These are phyloP conservation scores for Cicer yamashitae DNA, from an alignment of 306 rosid species.

Conservation along the genomic window DNA sequence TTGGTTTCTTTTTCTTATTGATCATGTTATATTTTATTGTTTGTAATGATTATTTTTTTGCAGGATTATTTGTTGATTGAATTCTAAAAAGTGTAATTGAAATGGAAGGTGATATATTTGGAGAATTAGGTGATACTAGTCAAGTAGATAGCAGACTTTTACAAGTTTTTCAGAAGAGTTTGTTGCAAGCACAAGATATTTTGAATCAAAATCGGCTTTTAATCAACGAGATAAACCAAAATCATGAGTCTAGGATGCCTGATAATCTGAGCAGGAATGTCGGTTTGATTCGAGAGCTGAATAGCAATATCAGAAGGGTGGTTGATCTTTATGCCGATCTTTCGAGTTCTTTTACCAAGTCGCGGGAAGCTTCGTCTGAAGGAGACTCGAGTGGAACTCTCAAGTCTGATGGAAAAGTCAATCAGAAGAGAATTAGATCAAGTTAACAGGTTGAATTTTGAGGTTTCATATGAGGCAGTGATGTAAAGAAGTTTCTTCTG, in stretches of 20 bases:
- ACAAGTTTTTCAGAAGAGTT: slow-evolving; percentile 83
- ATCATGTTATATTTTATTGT: not conserved
- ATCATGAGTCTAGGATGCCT: slow-evolving; percentile 80
- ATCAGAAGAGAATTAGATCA: slow-evolving; percentile 79
- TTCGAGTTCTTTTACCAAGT: slow-evolving; percentile 70
- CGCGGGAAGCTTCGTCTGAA: slow-evolving; percentile 80
- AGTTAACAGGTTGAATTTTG: slow-evolving; percentile 52
- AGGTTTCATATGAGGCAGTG: slow-evolving; percentile 41
- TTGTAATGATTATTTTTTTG: slow-evolving; percentile 22
- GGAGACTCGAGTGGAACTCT: slow-evolving; percentile 79
- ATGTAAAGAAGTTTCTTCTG: slow-evolving; percentile 34
- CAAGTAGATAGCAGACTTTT: slow-evolving; percentile 70
- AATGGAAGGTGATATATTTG: slow-evolving; percentile 79
- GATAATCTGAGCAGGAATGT: slow-evolving; percentile 79
- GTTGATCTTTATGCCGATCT: slow-evolving; percentile 93
- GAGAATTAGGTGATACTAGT: slow-evolving; percentile 62
- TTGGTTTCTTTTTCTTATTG: slow-evolving; percentile 31
- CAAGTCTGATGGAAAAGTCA: slow-evolving; percentile 76
- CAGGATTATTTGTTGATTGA: slow-evolving; percentile 56
- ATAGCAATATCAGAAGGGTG: slow-evolving; percentile 88
- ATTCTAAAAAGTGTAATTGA: slow-evolving; percentile 35
- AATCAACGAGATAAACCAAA: slow-evolving; percentile 89
- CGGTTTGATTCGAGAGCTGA: slow-evolving; percentile 85
- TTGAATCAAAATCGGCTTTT: slow-evolving; percentile 84
- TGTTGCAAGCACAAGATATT: slow-evolving; percentile 89